Evolutionary conservation across 1,139 yeast genomes (phyloP).

Genomic region (Candida glucosophila): DNA sequence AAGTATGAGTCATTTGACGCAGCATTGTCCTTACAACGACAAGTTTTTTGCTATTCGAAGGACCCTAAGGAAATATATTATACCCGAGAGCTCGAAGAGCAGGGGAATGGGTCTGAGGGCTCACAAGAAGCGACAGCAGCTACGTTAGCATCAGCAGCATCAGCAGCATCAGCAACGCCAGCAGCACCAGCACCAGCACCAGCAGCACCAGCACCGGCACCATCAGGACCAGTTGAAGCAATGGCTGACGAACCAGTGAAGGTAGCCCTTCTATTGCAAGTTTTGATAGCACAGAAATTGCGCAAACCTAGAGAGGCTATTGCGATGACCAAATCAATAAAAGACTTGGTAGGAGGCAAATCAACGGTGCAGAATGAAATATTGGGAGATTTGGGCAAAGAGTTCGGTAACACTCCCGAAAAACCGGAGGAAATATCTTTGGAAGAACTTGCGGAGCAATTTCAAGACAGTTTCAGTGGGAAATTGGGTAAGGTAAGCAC

Average conservation of each 20-base stretch:
- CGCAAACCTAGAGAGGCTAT: conserved; percentile 83
- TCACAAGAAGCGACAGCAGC: conserved; percentile 23
- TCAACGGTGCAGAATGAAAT: conserved; percentile 98
- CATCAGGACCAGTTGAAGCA: conserved; percentile 71
- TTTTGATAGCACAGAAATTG: conserved; percentile 89
- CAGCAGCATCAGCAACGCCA: conserved; percentile 37
- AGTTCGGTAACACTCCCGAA: conserved; percentile 95
- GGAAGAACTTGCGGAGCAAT: conserved; percentile 87
- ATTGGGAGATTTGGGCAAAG: conserved; percentile 96
- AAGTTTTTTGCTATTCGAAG: conserved; percentile 89
- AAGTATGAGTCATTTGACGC: conserved; percentile 97
- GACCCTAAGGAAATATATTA: conserved; percentile 95
- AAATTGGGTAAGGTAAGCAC: conserved; percentile 88
- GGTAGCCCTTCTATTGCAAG: conserved; percentile 76
- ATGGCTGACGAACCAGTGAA: conserved; percentile 85
- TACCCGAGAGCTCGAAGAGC: too few species aligned
- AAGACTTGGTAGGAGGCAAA: conserved; percentile 96
- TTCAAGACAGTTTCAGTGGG: conserved; percentile 87
- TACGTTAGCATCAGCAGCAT: conserved; percentile 17
- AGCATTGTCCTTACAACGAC: conserved; percentile 92
- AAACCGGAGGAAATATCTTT: conserved; percentile 98
- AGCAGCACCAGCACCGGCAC: conserved; percentile 51
- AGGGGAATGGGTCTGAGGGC: conserved; percentile 75
- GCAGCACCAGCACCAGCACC: conserved; percentile 45
- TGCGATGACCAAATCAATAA: conserved; percentile 86